A percentile compares a stretch with the other conserved stretches of the same genome.
These are phyloP conservation scores for Eleusine indica DNA, from an alignment of 176 grass and related monocot species.

Conservation along the genomic window DNA sequence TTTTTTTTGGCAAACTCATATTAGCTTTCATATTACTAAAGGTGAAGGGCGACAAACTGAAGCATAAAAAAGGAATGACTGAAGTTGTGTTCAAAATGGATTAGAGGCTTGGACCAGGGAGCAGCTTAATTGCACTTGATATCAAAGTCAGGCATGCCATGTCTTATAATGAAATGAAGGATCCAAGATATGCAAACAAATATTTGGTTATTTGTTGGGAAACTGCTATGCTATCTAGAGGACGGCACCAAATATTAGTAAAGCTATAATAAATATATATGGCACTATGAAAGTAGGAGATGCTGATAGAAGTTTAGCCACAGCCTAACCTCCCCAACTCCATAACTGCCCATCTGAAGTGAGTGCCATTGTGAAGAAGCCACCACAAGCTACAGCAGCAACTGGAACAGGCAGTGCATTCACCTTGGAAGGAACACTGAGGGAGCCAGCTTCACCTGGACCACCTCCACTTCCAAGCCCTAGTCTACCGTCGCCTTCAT, in stretches of 20 bases:
- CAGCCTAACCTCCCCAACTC: slow-evolving; percentile 92
- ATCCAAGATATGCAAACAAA: slow-evolving; percentile 4
- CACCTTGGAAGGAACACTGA: slow-evolving; percentile 85
- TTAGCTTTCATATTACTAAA: not conserved
- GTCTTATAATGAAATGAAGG: not conserved
- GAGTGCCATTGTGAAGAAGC: slow-evolving; percentile 87
- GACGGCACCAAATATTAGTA: not conserved
- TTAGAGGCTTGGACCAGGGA: no score
- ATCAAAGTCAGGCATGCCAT: not conserved
- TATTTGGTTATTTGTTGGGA: not conserved
- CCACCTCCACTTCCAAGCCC: slow-evolving; percentile 91
- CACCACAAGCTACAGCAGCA: slow-evolving; percentile 79
- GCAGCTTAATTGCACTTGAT: slow-evolving; percentile 4
- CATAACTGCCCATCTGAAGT: slow-evolving; percentile 81
- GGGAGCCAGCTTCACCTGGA: slow-evolving; percentile 91
- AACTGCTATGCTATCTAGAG: not conserved
- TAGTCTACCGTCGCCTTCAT: slow-evolving; percentile 90
- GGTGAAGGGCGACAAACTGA: not conserved
- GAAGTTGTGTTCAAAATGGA: not conserved
- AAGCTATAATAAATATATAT: not conserved
- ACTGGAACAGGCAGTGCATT: slow-evolving; percentile 66
- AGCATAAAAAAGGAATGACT: not conserved
- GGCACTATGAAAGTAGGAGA: not conserved
- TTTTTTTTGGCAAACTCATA: not conserved
- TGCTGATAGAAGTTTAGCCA: not conserved